Evolutionary conservation across 208 protist species (phyloP), one percentile per base, ranked within the genome.

Genomic region (Trypanosoma vivax): DNA sequence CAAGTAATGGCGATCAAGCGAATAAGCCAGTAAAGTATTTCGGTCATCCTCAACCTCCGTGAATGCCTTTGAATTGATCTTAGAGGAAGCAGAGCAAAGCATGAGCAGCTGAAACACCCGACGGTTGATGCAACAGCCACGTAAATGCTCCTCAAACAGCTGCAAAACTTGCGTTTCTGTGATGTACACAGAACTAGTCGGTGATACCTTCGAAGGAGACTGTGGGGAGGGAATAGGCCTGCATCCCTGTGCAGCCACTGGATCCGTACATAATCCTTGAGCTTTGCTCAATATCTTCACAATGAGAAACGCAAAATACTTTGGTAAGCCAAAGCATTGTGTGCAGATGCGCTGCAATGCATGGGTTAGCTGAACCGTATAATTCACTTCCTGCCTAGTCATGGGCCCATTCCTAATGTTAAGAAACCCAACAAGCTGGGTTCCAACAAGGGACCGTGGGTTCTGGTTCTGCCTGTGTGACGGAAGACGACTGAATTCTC

Each of bases 91-190:
- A 19, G 76, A 80, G 28, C 80, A 85, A 23, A 90, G 70, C 31
- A 86, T 63, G 24, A 95, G 64, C 27, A 89, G 27, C 38, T 93
- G 80, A 63, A 95, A 95, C 37, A 84, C 64, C 27, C 88, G 79
- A 1, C 85, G 79, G 7, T 73, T 31, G 33, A 68, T 82, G 52
- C 79, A 76, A 52, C 86, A 88, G 38, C 60, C 69, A 46, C 70
- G 66, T 21, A 95, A 66, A 30, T 84, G 49, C 33, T 24, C 48
- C 41, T 88, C 79, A 74, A 91, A 91, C 38, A 95, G 90, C 28
- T 90, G 70, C 41, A 71, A 72, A 50, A 93, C 30, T 33, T 83
- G 69, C 41, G 83, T 65, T 11, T 70, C 64, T 23, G 71, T 88
- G 40, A 90, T 62, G 29, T 56, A 34, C 54, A 43, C 23, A 50